Conservation (phyloP, 2,329 filamentous ascomycete species). For the Moelleriella libera region DNA sequence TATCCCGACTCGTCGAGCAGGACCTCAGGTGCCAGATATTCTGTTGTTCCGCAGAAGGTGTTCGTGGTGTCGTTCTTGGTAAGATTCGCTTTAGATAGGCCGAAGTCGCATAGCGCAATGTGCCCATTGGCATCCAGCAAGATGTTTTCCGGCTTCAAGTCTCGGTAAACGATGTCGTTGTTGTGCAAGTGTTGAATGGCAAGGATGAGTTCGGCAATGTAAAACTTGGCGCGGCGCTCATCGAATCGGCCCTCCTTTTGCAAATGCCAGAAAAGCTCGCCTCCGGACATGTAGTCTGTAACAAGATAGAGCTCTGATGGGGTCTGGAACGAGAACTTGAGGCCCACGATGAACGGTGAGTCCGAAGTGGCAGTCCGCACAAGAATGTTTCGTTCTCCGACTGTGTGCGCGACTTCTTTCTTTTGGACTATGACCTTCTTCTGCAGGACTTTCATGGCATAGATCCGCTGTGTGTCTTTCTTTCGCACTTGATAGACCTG, state of each 20-base stretch:
- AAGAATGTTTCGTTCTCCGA: conserved; percentile 92
- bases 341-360: conserved; percentile 91
- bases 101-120: conserved; percentile 95
- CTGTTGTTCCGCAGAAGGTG: conserved; percentile 96
- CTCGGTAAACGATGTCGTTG: conserved; percentile 95
- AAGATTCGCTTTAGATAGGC: conserved; percentile 90
- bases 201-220: conserved; percentile 93
- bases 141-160: conserved; percentile 96
- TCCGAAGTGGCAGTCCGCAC: conserved; percentile 92
- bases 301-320: conserved; percentile 95
- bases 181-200: conserved; percentile 91
- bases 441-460: conserved; percentile 97
- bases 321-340: conserved; percentile 98
- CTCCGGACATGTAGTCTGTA: conserved; percentile 98
- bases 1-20: conserved; percentile 92
- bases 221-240: conserved; percentile 91
- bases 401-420: conserved; percentile 95
- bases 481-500: conserved; percentile 98
- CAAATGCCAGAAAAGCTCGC: conserved; percentile 96
- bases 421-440: conserved; percentile 99
- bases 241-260: conserved; percentile 95
- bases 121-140: conserved; percentile 93
- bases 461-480: conserved; percentile 89
- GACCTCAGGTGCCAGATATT: conserved; percentile 93
- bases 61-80: conserved; percentile 97